Base-by-base conservation (phyloP, 2,329 filamentous ascomycete species). In the Tolypocladium tropicale region DNA sequence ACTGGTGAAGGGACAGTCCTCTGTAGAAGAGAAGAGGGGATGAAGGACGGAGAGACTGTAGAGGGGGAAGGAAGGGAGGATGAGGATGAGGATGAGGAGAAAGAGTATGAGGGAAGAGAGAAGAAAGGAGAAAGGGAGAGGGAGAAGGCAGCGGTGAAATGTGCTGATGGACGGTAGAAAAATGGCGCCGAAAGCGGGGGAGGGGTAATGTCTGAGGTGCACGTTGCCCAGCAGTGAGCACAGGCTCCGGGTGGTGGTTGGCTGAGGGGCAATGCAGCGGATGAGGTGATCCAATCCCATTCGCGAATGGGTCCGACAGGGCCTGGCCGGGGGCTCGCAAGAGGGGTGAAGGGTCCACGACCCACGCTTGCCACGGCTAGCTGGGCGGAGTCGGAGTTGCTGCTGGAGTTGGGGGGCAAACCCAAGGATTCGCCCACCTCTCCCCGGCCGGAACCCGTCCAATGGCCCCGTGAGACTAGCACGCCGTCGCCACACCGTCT, bases 131-230 rank as follows among this genome's bases (percentile, higher is more conserved):
- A 57, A 55, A 58, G 51, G 54, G 59, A 60, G 56, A 57, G 53
- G 53, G 59, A 60, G 58, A 58, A 52, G 59, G 56, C n/a, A 49
- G 55, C 52, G 36, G 36, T 46, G 25, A 58, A 57, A 60, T 34
- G 57, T 59, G 48, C 55, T 32, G 54, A 37, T 43, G 55, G 33
- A 59, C 25, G 32, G 53, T 33, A 57, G 57, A 64, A 65, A 66
- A 65, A 56, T 60, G 61, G 65, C 62, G 60, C 66, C 66, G 67
- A 69, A 67, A 69, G 68, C 67, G 68, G 68, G 68, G 68, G 66
- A 68, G 66, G 66, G 66, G 66, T 67, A 62, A 62, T 63, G 28
- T 11, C 41, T 48, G 53, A 48, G 39, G 41, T n/a, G 25, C 28
- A 21, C 18, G 37, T 39, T 39, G 41, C 41, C 41, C 39, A 43